Evolutionary conservation across 1,284 basidiomycete genomes (phyloP).

Genomic region (Gomphus bonarii): DNA sequence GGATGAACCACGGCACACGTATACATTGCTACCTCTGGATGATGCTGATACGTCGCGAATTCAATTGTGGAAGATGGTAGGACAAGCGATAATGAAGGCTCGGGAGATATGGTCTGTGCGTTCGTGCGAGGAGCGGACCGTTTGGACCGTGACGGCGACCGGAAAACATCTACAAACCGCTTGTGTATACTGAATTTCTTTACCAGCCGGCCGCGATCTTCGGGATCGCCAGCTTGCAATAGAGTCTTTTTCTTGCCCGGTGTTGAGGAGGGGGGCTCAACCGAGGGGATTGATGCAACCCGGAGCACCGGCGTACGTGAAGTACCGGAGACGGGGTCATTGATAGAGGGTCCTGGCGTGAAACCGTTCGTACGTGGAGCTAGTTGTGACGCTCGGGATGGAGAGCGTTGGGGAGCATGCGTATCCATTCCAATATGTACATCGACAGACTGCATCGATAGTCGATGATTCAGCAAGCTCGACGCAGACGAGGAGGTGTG

Average conservation of each 20-base stretch:
- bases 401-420: not conserved
- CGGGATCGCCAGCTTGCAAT: not conserved
- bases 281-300: too few species aligned
- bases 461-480: not conserved
- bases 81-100: not conserved
- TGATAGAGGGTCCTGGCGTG: not conserved
- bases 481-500: slow-evolving; percentile 5
- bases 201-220: not conserved
- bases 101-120: slow-evolving; percentile 9
- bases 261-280: not conserved
- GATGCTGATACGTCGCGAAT: not conserved
- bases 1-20: slow-evolving; percentile 54
- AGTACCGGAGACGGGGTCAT: too few species aligned
- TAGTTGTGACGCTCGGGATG: not conserved
- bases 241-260: not conserved
- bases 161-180: slow-evolving; percentile 5
- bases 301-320: not conserved
- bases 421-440: slow-evolving; percentile 10
- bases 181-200: slow-evolving; percentile 7
- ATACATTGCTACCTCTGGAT: slow-evolving; percentile 35
- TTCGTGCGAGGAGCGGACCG: not conserved
- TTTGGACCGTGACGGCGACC: slow-evolving; percentile 4
- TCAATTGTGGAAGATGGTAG: slow-evolving; percentile 25
- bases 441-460: slow-evolving; percentile 9
- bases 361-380: not conserved